Evolutionary conservation across 2,329 filamentous ascomycete species (phyloP).

Genomic region (Corynespora cassiicola): DNA sequence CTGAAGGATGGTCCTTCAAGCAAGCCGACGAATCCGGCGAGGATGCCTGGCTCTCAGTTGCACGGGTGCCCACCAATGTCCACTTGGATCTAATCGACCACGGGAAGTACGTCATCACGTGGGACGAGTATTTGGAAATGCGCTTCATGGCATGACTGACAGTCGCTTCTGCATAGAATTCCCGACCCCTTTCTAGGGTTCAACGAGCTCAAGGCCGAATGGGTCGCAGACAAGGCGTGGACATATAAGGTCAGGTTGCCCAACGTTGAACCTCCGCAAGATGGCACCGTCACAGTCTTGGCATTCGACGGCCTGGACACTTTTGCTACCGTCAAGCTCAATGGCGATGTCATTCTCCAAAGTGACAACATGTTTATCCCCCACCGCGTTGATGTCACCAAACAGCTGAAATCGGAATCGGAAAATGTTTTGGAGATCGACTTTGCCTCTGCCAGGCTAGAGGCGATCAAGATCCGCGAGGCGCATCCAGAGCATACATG

Average conservation of each 20-base stretch:
- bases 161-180: slow-evolving; percentile 43
- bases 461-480: slow-evolving; percentile 60
- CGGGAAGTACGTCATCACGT: slow-evolving; percentile 47
- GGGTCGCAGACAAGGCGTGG: slow-evolving; percentile 58
- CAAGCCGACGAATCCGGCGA: slow-evolving; percentile 49
- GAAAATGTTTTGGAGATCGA: slow-evolving; percentile 61
- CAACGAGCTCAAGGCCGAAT: slow-evolving; percentile 57
- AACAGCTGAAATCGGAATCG: slow-evolving; percentile 41
- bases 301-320: slow-evolving; percentile 71
- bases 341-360: slow-evolving; percentile 59
- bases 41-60: slow-evolving; percentile 52
- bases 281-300: slow-evolving; percentile 52
- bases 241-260: slow-evolving; percentile 54
- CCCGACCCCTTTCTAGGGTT: slow-evolving; percentile 58
- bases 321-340: slow-evolving; percentile 64
- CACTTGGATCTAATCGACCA: slow-evolving; percentile 56
- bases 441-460: slow-evolving; percentile 63
- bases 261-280: slow-evolving; percentile 25
- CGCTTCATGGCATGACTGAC: slow-evolving; percentile 20
- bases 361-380: slow-evolving; percentile 71
- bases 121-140: slow-evolving; percentile 16
- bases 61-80: slow-evolving; percentile 55
- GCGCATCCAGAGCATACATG: slow-evolving; percentile 63
- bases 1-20: slow-evolving; percentile 54
- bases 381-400: slow-evolving; percentile 61